Evolutionary conservation across 805 yeast species (phyloP).

Genomic region (Zygoascus ofunaensis): DNA sequence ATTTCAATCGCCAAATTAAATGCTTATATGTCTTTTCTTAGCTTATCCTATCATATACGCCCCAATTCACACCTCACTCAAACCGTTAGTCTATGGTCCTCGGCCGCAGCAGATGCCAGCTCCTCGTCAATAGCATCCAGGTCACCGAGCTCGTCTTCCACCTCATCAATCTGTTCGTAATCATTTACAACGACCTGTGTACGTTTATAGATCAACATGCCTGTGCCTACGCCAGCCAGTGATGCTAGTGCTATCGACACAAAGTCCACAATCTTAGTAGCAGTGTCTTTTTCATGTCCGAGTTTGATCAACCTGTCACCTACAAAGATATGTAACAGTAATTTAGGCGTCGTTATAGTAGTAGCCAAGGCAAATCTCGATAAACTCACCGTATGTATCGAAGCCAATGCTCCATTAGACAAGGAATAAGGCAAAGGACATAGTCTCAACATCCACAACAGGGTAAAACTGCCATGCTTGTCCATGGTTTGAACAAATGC

Average conservation of each 20-base stretch:
- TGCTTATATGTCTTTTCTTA: too few species aligned
- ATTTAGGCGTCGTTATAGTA: conserved; percentile 69
- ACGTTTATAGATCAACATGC: conserved; percentile 57
- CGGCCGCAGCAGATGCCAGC: too few species aligned
- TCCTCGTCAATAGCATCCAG: too few species aligned
- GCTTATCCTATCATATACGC: too few species aligned
- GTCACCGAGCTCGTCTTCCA: conserved; percentile 1
- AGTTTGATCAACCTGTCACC: conserved; percentile 67
- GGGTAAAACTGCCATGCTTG: conserved; percentile 46
- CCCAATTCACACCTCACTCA: too few species aligned
- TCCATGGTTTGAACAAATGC: conserved; percentile 72
- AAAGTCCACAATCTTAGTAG: conserved; percentile 51
- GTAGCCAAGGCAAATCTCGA: conserved; percentile 62
- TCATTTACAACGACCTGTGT: conserved; percentile 29
- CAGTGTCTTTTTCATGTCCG: conserved; percentile 43
- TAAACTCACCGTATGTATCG: conserved; percentile 66
- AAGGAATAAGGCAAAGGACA: conserved; percentile 92
- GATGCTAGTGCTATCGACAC: conserved; percentile 51
- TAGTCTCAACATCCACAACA: conserved; percentile 64
- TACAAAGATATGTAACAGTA: conserved; percentile 63
- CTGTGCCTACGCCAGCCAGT: conserved; percentile 46
- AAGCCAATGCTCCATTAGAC: conserved; percentile 86
- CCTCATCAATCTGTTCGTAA: background rate
- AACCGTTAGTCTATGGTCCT: background rate
- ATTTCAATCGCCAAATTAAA: too few species aligned